Conservation (phyloP, 2,329 filamentous ascomycete species). For the Diaporthe amygdali region DNA sequence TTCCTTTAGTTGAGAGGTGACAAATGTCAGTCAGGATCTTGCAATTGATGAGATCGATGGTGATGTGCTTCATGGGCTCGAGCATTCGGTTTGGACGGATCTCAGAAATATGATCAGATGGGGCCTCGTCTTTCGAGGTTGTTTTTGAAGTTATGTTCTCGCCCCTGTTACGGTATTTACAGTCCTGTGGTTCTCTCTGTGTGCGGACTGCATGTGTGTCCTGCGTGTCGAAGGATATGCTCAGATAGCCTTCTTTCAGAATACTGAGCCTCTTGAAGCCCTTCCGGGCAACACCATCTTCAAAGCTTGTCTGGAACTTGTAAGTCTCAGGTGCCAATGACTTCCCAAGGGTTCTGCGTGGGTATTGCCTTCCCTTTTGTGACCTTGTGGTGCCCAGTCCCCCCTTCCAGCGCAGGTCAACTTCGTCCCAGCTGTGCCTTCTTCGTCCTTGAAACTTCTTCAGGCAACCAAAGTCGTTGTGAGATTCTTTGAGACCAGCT, state of each 20-base stretch:
- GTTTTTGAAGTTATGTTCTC: not conserved
- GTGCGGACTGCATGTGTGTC: not conserved
- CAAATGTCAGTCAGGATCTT: not conserved
- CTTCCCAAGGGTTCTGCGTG: not conserved
- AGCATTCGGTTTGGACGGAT: not conserved
- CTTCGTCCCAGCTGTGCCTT: not conserved
- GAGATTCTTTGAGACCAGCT: not conserved
- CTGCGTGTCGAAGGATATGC: not conserved
- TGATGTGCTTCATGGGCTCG: rapidly evolving
- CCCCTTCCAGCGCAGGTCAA: not conserved
- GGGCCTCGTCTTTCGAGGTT: not conserved
- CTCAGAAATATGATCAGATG: not conserved
- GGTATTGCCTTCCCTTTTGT: not conserved
- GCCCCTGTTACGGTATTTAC: no score
- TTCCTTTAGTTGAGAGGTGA: no score
- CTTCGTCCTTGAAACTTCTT: not conserved
- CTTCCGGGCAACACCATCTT: not conserved
- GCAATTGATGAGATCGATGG: no score
- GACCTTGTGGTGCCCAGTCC: not conserved
- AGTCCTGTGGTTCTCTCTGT: no score
- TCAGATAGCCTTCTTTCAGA: not conserved
- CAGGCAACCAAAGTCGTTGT: no score
- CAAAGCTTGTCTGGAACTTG: no score
- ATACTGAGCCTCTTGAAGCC: not conserved
- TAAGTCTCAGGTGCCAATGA: not conserved